Percentiles rank a stretch among this genome's conserved stretches.
Conservation (phyloP, 495 filamentous ascomycete genomes). For the Xylaria palmicola region DNA sequence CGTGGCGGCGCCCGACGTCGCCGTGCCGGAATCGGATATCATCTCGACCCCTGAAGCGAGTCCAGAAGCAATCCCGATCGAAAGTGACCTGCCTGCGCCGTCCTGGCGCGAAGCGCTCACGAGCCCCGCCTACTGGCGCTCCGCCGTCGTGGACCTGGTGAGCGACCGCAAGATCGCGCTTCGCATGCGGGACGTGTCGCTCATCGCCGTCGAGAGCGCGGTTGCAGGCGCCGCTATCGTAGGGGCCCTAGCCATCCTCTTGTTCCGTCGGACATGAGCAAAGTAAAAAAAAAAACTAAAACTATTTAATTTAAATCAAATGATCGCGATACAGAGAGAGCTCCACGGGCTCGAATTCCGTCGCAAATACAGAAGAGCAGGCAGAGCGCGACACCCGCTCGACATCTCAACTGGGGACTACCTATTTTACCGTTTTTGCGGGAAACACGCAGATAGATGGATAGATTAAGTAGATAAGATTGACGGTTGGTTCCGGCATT, state of each 20-base stretch:
- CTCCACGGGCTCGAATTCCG: no score
- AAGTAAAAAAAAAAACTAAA: not conserved
- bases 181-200: slow-evolving; percentile 71
- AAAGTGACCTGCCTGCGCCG: slow-evolving; percentile 25
- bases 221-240: slow-evolving; percentile 68
- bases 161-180: slow-evolving; percentile 68
- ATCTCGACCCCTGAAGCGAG: not conserved
- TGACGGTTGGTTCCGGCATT: no score
- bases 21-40: not conserved
- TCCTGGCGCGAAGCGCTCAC: slow-evolving; percentile 52
- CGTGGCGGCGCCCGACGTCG: not conserved
- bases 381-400: not conserved
- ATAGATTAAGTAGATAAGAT: no score
- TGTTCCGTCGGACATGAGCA: slow-evolving; percentile 29
- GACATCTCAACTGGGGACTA: no score
- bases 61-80: not conserved
- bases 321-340: no score
- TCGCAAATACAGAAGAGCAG: no score
- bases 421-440: no score
- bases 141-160: slow-evolving; percentile 53
- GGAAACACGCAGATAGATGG: no score
- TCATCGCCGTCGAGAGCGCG: slow-evolving; percentile 67
- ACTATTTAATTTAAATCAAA: no score
- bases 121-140: slow-evolving; percentile 38
- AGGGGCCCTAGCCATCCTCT: slow-evolving; percentile 53